Percentiles rank a stretch among this genome's conserved stretches.
These are phyloP conservation scores for Lenzites betulinus DNA, from an alignment of 768 basidiomycete species.

Conservation along the genomic window DNA sequence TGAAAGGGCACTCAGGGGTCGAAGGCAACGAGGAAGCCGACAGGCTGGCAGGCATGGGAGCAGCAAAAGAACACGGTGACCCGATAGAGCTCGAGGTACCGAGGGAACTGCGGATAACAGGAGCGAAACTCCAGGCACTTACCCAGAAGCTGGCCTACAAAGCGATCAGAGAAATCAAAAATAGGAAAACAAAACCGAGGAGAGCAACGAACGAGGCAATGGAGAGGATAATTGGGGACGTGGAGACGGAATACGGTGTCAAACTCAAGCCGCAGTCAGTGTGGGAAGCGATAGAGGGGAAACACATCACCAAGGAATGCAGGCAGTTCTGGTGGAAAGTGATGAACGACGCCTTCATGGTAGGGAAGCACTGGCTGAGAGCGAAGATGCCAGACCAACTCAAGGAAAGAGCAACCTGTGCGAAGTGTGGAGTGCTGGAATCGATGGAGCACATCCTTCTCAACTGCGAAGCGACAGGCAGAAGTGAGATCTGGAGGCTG, in stretches of 20 bases:
- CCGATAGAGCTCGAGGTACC: background rate
- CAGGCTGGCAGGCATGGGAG: background rate
- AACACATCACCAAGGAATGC: background rate
- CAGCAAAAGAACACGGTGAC: background rate
- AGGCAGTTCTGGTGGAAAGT: slow-evolving; percentile 1
- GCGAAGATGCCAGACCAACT: background rate
- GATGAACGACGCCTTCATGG: slow-evolving; percentile 8
- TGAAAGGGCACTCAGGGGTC: slow-evolving; percentile 6
- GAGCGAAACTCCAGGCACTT: background rate
- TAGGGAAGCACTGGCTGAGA: slow-evolving; percentile 2
- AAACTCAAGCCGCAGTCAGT: background rate
- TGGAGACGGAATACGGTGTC: background rate
- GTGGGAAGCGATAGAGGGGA: background rate
- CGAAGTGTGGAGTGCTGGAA: background rate
- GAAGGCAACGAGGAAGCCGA: slow-evolving; percentile 2
- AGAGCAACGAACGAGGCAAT: background rate
- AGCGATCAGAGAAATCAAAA: background rate
- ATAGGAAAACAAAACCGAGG: background rate
- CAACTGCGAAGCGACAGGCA: background rate
- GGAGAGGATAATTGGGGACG: background rate
- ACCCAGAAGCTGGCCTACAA: slow-evolving; percentile 1
- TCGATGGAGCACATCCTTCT: slow-evolving; percentile 6
- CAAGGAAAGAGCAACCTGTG: background rate
- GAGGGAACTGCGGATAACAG: background rate
- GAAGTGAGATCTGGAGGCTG: background rate